Percentiles rank a stretch among this genome's conserved stretches.
phyloP scores from a whole-genome alignment of 1,284 basidiomycete genomes.

The Salmacisia buchloeana region DNA sequence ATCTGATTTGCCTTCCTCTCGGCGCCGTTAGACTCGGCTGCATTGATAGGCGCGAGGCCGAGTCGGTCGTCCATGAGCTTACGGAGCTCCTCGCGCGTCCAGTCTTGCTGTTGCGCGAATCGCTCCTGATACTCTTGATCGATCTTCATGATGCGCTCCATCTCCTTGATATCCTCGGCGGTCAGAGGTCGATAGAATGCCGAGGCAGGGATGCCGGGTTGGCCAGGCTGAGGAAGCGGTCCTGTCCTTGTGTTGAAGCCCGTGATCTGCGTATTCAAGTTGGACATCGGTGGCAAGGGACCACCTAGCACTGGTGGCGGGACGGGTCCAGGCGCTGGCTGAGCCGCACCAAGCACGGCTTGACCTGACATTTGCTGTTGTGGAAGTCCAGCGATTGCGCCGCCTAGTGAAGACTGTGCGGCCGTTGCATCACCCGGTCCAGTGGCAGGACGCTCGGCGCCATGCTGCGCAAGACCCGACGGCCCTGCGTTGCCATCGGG shows the following conservation, averaged over 20 bases:
- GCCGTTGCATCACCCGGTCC: slow-evolving; percentile 15
- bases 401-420: slow-evolving; percentile 19
- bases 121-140: slow-evolving; percentile 56
- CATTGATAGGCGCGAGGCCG: slow-evolving; percentile 23
- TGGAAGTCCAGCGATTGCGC: slow-evolving; percentile 23
- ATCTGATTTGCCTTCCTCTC: slow-evolving; percentile 14
- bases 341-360: slow-evolving; percentile 19
- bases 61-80: slow-evolving; percentile 27
- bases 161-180: slow-evolving; percentile 54
- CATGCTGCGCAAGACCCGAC: too few relatives aligned
- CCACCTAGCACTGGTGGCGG: slow-evolving; percentile 48
- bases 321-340: slow-evolving; percentile 44
- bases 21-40: slow-evolving; percentile 23
- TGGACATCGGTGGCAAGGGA: slow-evolving; percentile 41
- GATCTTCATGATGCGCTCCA: slow-evolving; percentile 58
- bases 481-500: too few relatives aligned
- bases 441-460: slow-evolving; percentile 7
- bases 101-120: slow-evolving; percentile 39
- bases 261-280: slow-evolving; percentile 56
- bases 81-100: slow-evolving; percentile 30
- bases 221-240: slow-evolving; percentile 60
- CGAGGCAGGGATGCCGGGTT: slow-evolving; percentile 50
- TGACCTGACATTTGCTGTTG: slow-evolving; percentile 26
- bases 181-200: slow-evolving; percentile 59
- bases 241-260: slow-evolving; percentile 63